These are phyloP conservation scores for Skeletonema costatum DNA, from an alignment of 108 stramenopile genomes.

Conservation along the genomic window DNA sequence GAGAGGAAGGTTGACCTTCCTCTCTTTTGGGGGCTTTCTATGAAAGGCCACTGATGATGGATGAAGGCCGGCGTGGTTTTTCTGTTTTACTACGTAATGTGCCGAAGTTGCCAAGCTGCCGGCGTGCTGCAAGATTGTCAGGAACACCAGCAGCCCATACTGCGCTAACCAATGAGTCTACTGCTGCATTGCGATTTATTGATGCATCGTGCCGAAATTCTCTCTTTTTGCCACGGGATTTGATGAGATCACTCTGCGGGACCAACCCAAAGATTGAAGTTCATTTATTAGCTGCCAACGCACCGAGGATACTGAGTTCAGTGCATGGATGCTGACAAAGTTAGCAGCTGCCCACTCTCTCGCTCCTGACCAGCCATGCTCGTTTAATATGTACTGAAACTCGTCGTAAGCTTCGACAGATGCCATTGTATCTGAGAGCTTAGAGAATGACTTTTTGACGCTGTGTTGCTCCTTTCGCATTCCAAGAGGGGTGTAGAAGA, in stretches of 20 bases:
- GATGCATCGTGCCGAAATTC: slow-evolving; percentile 1
- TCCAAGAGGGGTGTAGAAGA: slow-evolving; percentile 23
- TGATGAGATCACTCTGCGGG: slow-evolving; percentile 1
- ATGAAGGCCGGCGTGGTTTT: slow-evolving; percentile 10
- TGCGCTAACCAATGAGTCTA: slow-evolving; percentile 13
- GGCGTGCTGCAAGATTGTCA: slow-evolving; percentile 17
- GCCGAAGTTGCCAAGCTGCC: slow-evolving; percentile 23
- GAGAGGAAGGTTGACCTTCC: not conserved
- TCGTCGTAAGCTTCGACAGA: slow-evolving; percentile 17
- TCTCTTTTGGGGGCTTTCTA: slow-evolving; percentile 16
- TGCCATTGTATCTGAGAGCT: slow-evolving; percentile 14
- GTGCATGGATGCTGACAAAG: slow-evolving; percentile 20
- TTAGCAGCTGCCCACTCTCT: slow-evolving; percentile 16
- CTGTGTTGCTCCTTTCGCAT: slow-evolving; percentile 1
- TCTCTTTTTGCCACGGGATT: not conserved
- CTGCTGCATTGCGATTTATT: slow-evolving; percentile 11
- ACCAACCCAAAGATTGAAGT: slow-evolving; percentile 9
- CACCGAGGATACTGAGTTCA: slow-evolving; percentile 10
- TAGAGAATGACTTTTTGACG: slow-evolving; percentile 10
- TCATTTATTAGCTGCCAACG: slow-evolving; percentile 19
- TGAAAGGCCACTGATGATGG: slow-evolving; percentile 19
- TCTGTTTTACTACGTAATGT: slow-evolving; percentile 16
- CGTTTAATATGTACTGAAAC: not conserved
- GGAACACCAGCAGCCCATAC: slow-evolving; percentile 14
- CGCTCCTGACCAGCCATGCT: slow-evolving; percentile 5